Base-by-base conservation (phyloP, 108 stramenopile genomes). In the Pseudonitzschia pungens region DNA sequence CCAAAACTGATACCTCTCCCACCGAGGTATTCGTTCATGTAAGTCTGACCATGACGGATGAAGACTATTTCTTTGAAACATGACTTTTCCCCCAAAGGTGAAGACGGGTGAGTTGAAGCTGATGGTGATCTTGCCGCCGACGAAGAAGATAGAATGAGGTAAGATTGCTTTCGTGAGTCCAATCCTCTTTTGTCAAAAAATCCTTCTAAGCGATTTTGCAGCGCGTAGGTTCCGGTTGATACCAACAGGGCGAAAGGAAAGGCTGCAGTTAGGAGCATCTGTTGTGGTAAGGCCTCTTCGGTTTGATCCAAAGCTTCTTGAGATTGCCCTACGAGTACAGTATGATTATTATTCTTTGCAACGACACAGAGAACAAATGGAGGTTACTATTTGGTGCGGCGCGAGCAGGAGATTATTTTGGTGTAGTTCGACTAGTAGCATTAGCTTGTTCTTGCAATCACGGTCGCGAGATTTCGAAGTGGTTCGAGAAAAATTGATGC, bases 21-120 rank as follows among this genome's bases (percentile, higher is more conserved):
- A 21, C 72, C 76, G 22, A 87, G 68, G 58, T 80, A 81, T 52
- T 87, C 87, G 52, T 87, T 87, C 87, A 87, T 87, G 62, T 81
- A 83, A 2, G 87, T 83, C 42, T 79, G 77, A 11, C 84, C 87
- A 73, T 87, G 87, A 0, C 87, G 83, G 22, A 87, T 79, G 7
- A 83, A 78, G 31, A 81, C 62, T 36, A 78, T 69, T 40, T 67
- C 66, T 60, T 78, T 78, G 14, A 28, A 62, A 31, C 33, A 62
- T 12, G 1, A 3, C 36, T 26, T 18, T 36, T 18, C n/a, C n/a
- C n/a, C n/a, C 11, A 33, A 62, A 62, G 21, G 27, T 24, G 57
- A 36, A 6, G 36, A 36, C n/a, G 50, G 9, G 50, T 1, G 2
- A 51, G 57, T 26, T 58, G 57, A 15, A 27, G 0, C 27, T 58